Percentiles rank a stretch among this genome's conserved stretches.
phyloP scores from a whole-genome alignment of 345 rosid species.

The Rhizophora apiculata region DNA sequence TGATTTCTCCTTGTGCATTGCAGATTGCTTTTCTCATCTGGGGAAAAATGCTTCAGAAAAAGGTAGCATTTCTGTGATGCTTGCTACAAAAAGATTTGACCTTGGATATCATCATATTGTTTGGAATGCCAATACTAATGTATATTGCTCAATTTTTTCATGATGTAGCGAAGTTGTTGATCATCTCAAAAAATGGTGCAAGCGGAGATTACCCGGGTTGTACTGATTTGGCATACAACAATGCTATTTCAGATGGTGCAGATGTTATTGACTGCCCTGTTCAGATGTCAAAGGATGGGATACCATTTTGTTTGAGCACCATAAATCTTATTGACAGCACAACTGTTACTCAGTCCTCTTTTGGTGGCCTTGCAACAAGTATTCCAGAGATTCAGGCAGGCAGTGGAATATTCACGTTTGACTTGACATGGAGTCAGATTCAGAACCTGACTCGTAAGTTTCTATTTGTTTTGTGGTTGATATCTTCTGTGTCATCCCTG shows the following conservation, averaged over 20 bases:
- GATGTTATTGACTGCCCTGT: slow-evolving; percentile 80
- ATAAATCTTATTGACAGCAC: slow-evolving; percentile 59
- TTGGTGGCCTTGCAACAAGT: slow-evolving; percentile 28
- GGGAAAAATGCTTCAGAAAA: slow-evolving; percentile 51
- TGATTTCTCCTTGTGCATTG: slow-evolving; percentile 27
- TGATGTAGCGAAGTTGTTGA: slow-evolving; percentile 42
- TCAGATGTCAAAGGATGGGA: slow-evolving; percentile 73
- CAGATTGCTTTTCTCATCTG: slow-evolving; percentile 77
- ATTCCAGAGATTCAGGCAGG: slow-evolving; percentile 40
- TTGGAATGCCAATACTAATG: not conserved
- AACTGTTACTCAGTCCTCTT: slow-evolving; percentile 36
- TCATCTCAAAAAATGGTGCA: slow-evolving; percentile 79
- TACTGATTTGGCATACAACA: slow-evolving; percentile 68
- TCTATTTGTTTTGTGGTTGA: not conserved
- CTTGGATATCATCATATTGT: not conserved
- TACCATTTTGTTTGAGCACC: slow-evolving; percentile 61
- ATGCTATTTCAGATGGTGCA: slow-evolving; percentile 68
- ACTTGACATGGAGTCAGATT: slow-evolving; percentile 67
- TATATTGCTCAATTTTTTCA: slow-evolving; percentile 16
- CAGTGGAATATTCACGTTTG: slow-evolving; percentile 57
- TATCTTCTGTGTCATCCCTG: not conserved
- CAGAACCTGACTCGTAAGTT: slow-evolving; percentile 60
- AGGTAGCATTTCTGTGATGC: slow-evolving; percentile 40
- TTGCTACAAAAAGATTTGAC: slow-evolving; percentile 6
- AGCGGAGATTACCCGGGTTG: slow-evolving; percentile 92